Evolutionary conservation across 1,284 basidiomycete genomes (phyloP).

Genomic region (Inonotus hispidus): DNA sequence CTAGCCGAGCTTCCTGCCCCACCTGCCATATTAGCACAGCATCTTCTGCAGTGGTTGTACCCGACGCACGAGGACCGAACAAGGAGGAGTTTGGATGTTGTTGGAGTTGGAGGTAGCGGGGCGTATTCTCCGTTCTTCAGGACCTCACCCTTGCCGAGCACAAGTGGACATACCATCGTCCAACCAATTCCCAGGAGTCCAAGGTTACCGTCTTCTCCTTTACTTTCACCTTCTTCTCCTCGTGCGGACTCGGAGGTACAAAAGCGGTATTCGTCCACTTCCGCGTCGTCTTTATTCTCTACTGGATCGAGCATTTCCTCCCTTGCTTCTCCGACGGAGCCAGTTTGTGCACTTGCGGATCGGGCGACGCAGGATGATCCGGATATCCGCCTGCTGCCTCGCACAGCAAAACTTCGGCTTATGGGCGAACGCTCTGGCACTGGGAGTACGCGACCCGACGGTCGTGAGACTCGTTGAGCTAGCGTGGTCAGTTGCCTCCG

Average conservation of each 20-base stretch:
- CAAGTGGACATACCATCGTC: too few species aligned
- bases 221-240: not conserved
- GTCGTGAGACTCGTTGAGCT: slow-evolving; percentile 11
- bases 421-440: slow-evolving; percentile 15
- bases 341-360: slow-evolving; percentile 1
- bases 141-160: not conserved
- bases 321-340: not conserved
- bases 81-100: not conserved
- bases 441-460: slow-evolving; percentile 3
- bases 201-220: not conserved
- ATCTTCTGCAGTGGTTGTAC: slow-evolving; percentile 11
- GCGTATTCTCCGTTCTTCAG: not conserved
- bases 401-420: slow-evolving; percentile 16
- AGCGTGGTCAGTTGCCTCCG: slow-evolving; percentile 9
- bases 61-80: not conserved
- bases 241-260: not conserved
- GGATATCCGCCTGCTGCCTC: slow-evolving; percentile 8
- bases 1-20: slow-evolving; percentile 15
- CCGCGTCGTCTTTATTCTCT: slow-evolving; percentile 7
- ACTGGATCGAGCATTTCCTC: slow-evolving; percentile 2
- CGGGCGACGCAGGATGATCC: not conserved
- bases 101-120: not conserved
- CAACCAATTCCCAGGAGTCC: not conserved
- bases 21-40: slow-evolving; percentile 12
- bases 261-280: slow-evolving; percentile 3